Percentiles rank a stretch among this genome's conserved stretches.
phyloP scores from a whole-genome alignment of 73 alveolate species.

The Symbiodinium natans region DNA sequence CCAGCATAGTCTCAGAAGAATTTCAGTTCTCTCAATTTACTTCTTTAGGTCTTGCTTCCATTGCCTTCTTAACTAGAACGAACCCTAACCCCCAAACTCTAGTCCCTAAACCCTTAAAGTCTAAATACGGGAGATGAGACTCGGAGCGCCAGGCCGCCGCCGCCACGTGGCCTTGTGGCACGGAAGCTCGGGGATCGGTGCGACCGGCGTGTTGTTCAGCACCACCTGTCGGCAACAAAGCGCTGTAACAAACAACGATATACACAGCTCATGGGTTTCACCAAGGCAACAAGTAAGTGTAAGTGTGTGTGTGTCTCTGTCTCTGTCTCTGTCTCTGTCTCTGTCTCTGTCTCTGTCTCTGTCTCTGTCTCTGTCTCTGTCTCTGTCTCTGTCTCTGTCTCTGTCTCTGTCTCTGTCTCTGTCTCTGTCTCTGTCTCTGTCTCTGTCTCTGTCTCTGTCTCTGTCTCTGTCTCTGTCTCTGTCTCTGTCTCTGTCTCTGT shows the following conservation, averaged over 20 bases:
- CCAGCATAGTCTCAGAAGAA: too few species aligned
- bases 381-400: not conserved
- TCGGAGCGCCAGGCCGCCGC: not conserved
- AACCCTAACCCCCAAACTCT: too few species aligned
- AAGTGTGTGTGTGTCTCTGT: not conserved
- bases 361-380: not conserved
- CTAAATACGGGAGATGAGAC: too few species aligned
- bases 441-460: not conserved
- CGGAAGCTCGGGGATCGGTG: slow-evolving; percentile 9
- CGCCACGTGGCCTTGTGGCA: not conserved
- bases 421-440: not conserved
- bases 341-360: not conserved
- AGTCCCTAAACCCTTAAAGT: too few species aligned
- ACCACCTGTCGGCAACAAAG: too few species aligned
- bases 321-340: not conserved
- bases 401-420: not conserved
- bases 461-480: not conserved
- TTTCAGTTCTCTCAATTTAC: too few species aligned
- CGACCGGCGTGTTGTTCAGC: too few species aligned
- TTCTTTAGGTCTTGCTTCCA: too few species aligned
- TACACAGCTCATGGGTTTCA: too few species aligned
- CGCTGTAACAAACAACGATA: too few species aligned
- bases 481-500: not conserved
- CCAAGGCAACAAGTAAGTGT: too few species aligned
- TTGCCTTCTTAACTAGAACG: too few species aligned